Conservation (phyloP, 179 eudicot species). For the Carnegiea gigantea region DNA sequence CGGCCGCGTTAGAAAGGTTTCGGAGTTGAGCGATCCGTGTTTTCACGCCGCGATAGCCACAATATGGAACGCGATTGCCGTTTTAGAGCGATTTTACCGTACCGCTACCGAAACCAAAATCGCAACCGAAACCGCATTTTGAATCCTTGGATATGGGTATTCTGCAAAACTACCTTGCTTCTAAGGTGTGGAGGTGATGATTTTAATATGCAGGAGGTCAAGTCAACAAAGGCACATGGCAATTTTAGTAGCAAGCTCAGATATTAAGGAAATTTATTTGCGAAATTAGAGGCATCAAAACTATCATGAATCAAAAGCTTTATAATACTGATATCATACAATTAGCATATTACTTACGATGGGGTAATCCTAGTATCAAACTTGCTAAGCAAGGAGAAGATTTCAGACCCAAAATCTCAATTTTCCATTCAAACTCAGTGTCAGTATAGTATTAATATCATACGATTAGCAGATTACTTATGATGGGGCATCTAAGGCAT, state of each 20-base stretch:
- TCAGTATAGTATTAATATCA: not conserved
- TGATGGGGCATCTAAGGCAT: not conserved
- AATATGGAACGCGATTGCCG: too few species aligned
- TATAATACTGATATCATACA: not conserved
- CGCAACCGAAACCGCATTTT: too few species aligned
- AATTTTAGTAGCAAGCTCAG: not conserved
- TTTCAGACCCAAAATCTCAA: not conserved
- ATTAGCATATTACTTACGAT: not conserved
- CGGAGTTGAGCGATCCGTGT: too few species aligned
- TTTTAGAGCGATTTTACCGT: too few species aligned
- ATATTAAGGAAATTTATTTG: not conserved
- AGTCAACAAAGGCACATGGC: not conserved
- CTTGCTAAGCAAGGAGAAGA: not conserved
- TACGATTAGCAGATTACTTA: too few species aligned
- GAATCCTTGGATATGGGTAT: not conserved
- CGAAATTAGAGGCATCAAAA: not conserved
- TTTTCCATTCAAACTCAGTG: not conserved
- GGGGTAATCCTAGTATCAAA: not conserved
- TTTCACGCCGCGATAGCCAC: too few species aligned
- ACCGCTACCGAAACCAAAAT: too few species aligned
- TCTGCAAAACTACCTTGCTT: not conserved
- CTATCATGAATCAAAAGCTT: not conserved
- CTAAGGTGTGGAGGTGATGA: not conserved
- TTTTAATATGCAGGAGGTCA: not conserved
- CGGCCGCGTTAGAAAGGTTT: too few species aligned